Evolutionary conservation across 805 yeast genomes (phyloP).

Genomic region (Wickerhamomyces sydowiorum): DNA sequence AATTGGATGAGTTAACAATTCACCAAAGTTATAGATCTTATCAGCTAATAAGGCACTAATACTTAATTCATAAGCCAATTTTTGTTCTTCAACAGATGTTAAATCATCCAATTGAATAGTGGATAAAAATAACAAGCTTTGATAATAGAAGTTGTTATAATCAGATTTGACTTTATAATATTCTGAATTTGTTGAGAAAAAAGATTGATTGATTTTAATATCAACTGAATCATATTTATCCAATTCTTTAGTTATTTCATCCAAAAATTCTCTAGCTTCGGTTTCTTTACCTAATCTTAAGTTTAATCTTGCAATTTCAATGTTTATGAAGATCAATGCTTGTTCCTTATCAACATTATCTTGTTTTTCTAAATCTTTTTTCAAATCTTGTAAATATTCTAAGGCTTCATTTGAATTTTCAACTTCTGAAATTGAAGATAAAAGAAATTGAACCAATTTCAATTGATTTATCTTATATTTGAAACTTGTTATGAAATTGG

Average conservation of each 20-base stretch:
- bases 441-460: conserved; percentile 69
- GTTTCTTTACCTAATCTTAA: conserved; percentile 48
- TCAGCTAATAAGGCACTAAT: conserved; percentile 88
- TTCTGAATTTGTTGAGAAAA: conserved; percentile 73
- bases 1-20: conserved; percentile 84
- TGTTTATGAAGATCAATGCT: conserved; percentile 52
- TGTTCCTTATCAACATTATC: conserved; percentile 38
- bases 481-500: conserved; percentile 62
- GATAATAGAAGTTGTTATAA: conserved; percentile 75
- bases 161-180: conserved; percentile 70
- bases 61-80: conserved; percentile 68
- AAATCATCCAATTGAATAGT: conserved; percentile 49
- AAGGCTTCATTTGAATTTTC: conserved; percentile 42
- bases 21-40: conserved; percentile 92
- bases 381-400: conserved; percentile 38
- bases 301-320: conserved; percentile 73
- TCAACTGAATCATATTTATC: conserved; percentile 54
- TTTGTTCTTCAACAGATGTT: conserved; percentile 33
- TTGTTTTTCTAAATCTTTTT: conserved; percentile 36
- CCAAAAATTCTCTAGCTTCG: conserved; percentile 65
- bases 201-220: conserved; percentile 71
- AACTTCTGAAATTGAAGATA: conserved; percentile 43
- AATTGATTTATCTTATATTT: conserved; percentile 71
- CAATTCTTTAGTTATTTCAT: conserved; percentile 49
- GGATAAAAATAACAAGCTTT: conserved; percentile 76